These are phyloP conservation scores for Salix udensis DNA, from an alignment of 345 rosid species.

Conservation along the genomic window DNA sequence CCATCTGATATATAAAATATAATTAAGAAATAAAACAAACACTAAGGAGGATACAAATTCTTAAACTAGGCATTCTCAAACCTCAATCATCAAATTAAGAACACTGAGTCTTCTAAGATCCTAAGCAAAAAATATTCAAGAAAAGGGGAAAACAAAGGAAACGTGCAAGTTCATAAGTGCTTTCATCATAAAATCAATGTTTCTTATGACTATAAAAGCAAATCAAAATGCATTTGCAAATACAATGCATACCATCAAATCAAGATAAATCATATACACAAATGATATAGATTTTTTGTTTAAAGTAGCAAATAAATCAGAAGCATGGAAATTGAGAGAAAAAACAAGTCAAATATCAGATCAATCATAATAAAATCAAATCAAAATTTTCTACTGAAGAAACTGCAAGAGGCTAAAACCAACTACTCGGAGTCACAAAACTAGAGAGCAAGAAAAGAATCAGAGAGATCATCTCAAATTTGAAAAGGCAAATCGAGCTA, in stretches of 20 bases:
- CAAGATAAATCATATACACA: neutral
- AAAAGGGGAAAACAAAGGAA: neutral
- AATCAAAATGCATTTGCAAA: neutral
- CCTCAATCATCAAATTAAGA: neutral
- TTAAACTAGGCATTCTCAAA: neutral
- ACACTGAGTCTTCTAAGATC: neutral
- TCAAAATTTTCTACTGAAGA: neutral
- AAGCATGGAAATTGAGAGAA: neutral
- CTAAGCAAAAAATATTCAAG: neutral
- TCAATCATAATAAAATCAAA: neutral
- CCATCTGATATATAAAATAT: conserved; percentile 6
- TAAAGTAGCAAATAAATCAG: neutral
- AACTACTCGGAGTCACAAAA: neutral
- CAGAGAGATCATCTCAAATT: neutral
- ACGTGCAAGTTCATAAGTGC: neutral
- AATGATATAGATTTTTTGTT: neutral
- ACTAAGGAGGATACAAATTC: neutral
- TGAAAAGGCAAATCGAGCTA: neutral
- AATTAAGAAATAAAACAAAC: neutral
- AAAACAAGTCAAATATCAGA: neutral
- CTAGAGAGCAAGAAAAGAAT: neutral
- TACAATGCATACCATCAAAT: neutral
- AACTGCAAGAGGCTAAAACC: neutral
- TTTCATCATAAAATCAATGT: neutral
- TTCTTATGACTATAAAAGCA: neutral